Conservation (phyloP, 768 basidiomycete genomes). For the Atractiella rhizophila region DNA sequence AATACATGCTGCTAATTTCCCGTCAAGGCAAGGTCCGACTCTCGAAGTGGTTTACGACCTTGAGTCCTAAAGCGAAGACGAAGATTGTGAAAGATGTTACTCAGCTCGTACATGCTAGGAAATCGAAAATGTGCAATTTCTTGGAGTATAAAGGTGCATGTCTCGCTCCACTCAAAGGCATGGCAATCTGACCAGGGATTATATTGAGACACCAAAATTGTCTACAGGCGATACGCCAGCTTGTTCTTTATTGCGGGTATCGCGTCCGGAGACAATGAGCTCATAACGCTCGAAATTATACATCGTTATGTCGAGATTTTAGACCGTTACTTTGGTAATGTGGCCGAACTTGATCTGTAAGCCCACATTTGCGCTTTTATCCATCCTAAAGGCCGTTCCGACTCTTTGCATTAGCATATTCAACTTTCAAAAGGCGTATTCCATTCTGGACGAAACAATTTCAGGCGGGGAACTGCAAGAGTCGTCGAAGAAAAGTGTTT, state of each 20-base stretch:
- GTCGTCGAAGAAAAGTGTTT: constrained; percentile 44
- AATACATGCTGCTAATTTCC: constrained; percentile 50
- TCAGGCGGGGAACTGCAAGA: constrained; percentile 87
- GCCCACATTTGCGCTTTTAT: too few species aligned
- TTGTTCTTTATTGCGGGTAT: constrained; percentile 85
- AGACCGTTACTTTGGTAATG: constrained; percentile 60
- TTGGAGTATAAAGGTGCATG: constrained; percentile 74
- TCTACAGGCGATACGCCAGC: constrained; percentile 85
- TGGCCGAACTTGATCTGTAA: constrained; percentile 75
- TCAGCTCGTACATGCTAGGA: constrained; percentile 66
- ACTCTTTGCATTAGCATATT: constrained; percentile 54
- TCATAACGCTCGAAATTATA: constrained; percentile 71
- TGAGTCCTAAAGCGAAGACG: constrained; percentile 36
- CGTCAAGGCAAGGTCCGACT: constrained; percentile 88
- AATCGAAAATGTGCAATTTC: constrained; percentile 83
- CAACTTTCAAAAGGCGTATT: constrained; percentile 90
- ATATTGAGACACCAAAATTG: constrained; percentile 48
- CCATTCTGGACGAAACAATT: constrained; percentile 73
- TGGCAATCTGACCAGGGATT: not conserved
- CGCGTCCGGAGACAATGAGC: constrained; percentile 60
- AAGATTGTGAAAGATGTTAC: constrained; percentile 93
- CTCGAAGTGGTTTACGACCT: constrained; percentile 82
- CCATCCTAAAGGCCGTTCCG: too few species aligned
- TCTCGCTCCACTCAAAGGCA: not conserved
- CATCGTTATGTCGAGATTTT: constrained; percentile 65